Conservation (phyloP, 139 green algal genomes). For the Chlorella sp. region DNA sequence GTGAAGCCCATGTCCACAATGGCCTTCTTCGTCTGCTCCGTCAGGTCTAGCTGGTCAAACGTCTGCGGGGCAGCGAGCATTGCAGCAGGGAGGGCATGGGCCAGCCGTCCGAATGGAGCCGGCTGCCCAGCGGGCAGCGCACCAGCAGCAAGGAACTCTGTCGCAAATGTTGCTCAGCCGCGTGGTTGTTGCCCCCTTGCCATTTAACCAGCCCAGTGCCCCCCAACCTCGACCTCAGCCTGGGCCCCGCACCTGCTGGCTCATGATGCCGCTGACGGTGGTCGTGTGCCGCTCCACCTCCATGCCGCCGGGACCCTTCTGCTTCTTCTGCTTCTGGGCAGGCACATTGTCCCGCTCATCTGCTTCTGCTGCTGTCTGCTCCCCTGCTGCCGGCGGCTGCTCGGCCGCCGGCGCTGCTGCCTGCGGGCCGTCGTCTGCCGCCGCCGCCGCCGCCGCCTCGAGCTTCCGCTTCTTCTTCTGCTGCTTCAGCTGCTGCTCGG, state of each 20-base stretch:
- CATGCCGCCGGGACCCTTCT: neutral
- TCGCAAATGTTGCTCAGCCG: no score
- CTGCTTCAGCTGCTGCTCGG: neutral
- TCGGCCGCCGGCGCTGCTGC: neutral
- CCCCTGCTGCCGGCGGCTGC: neutral
- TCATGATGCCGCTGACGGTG: constrained; percentile 37
- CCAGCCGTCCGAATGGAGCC: no score
- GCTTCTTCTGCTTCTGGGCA: constrained; percentile 31
- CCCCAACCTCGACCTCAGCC: neutral
- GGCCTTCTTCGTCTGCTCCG: constrained; percentile 61
- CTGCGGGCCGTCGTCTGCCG: neutral
- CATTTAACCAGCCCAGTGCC: no score
- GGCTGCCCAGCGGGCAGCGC: no score
- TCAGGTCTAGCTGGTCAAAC: constrained; percentile 82
- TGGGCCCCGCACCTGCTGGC: neutral
- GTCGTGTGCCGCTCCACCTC: constrained; percentile 22
- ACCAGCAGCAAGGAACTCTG: no score
- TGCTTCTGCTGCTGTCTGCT: neutral
- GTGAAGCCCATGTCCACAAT: constrained; percentile 83
- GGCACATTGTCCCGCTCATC: constrained; percentile 14
- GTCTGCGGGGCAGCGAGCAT: constrained; percentile 24
- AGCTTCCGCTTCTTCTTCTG: constrained; percentile 22
- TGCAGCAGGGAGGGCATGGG: no score
- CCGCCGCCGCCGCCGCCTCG: neutral
- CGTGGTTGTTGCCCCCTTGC: no score